phyloP scores from a whole-genome alignment of 2,329 filamentous ascomycete genomes.

The Cladosporium sp. region DNA sequence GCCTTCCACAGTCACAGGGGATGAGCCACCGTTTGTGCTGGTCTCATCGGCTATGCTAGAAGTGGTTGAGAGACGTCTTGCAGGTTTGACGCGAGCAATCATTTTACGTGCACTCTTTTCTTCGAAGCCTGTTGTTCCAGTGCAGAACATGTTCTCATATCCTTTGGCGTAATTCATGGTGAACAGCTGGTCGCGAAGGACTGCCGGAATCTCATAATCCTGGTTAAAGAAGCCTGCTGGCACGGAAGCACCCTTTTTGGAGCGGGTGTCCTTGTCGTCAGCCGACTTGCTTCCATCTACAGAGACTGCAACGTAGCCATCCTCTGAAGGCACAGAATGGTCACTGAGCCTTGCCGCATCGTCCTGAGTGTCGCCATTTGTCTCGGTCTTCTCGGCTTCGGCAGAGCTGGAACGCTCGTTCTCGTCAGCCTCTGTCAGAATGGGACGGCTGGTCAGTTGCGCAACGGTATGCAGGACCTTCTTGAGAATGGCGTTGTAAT shows the following conservation, averaged over 20 bases:
- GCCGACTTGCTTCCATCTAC: slow-evolving; percentile 58
- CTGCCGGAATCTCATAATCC: slow-evolving; percentile 50
- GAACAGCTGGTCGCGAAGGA: slow-evolving; percentile 66
- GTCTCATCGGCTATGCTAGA: slow-evolving; percentile 25
- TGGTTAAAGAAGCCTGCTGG: slow-evolving; percentile 25
- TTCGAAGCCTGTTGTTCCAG: slow-evolving; percentile 39
- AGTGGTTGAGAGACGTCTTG: slow-evolving; percentile 22
- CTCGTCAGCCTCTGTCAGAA: slow-evolving; percentile 50
- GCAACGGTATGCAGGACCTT: slow-evolving; percentile 75
- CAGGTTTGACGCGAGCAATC: slow-evolving; percentile 26
- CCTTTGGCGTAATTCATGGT: slow-evolving; percentile 63
- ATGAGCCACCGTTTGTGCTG: slow-evolving; percentile 17
- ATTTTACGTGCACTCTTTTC: slow-evolving; percentile 22
- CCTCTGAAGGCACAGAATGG: slow-evolving; percentile 79
- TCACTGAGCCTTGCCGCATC: slow-evolving; percentile 60
- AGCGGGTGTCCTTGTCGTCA: slow-evolving; percentile 19
- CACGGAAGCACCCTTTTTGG: slow-evolving; percentile 27
- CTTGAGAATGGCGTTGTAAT: slow-evolving; percentile 68
- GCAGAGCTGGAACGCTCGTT: neutral
- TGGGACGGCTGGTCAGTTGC: slow-evolving; percentile 68
- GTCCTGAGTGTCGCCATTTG: slow-evolving; percentile 36
- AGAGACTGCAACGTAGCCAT: slow-evolving; percentile 84
- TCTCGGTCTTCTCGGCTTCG: slow-evolving; percentile 8
- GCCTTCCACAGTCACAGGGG: slow-evolving; percentile 23
- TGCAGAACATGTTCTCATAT: slow-evolving; percentile 56